Evolutionary conservation across 352 stramenopile species (phyloP).

Genomic region (Aphanomyces cochlioides): DNA sequence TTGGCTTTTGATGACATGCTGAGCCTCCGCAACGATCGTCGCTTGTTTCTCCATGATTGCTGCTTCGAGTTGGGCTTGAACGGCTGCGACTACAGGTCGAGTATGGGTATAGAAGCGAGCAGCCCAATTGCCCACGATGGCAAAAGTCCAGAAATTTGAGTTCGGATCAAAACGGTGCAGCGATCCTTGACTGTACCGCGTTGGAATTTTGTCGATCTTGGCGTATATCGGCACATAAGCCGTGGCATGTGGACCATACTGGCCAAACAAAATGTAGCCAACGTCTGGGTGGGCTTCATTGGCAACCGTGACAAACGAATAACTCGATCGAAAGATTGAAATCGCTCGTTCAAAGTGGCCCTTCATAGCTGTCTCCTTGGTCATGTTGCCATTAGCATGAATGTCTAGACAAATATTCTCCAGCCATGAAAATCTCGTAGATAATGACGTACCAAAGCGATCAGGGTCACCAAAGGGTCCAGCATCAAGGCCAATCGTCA

Average conservation of each 20-base stretch:
- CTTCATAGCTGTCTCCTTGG: constrained; percentile 40
- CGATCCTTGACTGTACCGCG: constrained; percentile 51
- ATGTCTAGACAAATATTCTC: constrained; percentile 22
- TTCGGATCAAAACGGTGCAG: constrained; percentile 61
- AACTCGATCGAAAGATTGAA: constrained; percentile 91
- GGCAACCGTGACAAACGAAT: constrained; percentile 82
- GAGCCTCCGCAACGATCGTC: constrained; percentile 31
- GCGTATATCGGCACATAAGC: constrained; percentile 89
- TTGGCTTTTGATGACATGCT: constrained; percentile 35
- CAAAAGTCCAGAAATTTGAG: constrained; percentile 74
- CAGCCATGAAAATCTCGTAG: constrained; percentile 1
- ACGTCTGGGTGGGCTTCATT: constrained; percentile 53
- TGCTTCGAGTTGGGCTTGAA: constrained; percentile 60
- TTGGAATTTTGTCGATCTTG: constrained; percentile 45
- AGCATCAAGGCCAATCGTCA: constrained; percentile 66
- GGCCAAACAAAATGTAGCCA: constrained; percentile 82
- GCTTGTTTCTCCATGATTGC: constrained; percentile 40
- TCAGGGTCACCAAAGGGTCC: constrained; percentile 91
- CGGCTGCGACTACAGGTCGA: constrained; percentile 52
- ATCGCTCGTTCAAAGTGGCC: constrained; percentile 90
- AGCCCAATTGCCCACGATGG: constrained; percentile 84
- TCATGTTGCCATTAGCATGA: constrained; percentile 43
- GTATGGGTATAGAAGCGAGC: constrained; percentile 68
- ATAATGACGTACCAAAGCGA: constrained; percentile 58
- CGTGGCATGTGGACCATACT: constrained; percentile 86